These are phyloP conservation scores for Talaromyces adpressus DNA, from an alignment of 495 filamentous ascomycete species.

Conservation along the genomic window DNA sequence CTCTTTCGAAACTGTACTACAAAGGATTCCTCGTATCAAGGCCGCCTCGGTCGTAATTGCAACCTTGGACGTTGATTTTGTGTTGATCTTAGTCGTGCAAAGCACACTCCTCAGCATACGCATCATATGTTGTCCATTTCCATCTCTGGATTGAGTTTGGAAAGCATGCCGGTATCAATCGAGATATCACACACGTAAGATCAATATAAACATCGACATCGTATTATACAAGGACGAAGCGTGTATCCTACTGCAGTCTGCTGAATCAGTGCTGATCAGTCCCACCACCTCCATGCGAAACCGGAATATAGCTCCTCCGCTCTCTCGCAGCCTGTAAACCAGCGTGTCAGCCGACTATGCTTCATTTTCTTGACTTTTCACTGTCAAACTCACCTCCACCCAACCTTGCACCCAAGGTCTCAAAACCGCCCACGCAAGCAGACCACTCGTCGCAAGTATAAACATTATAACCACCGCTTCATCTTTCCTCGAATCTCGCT, in stretches of 20 bases:
- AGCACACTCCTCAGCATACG: neutral
- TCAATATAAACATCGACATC: neutral
- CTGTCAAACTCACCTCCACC: conserved; percentile 38
- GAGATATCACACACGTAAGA: neutral
- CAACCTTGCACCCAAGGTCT: conserved; percentile 58
- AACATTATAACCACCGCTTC: conserved; percentile 89
- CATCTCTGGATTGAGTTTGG: no score
- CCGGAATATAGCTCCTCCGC: conserved; percentile 38
- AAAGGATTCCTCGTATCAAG: neutral
- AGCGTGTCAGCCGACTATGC: conserved; percentile 9
- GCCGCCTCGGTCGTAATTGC: neutral
- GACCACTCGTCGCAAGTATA: conserved; percentile 74
- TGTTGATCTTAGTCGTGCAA: neutral
- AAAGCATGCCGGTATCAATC: neutral
- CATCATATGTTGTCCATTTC: neutral
- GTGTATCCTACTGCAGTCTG: neutral
- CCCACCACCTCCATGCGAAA: conserved; percentile 18
- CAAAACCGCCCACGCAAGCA: conserved; percentile 73
- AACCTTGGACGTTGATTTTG: neutral
- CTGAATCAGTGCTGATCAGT: no score
- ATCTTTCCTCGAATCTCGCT: conserved; percentile 85
- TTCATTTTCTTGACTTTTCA: neutral
- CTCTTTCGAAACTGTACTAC: neutral
- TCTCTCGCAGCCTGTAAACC: conserved; percentile 31
- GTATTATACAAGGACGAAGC: neutral